Percentiles rank a stretch among this genome's conserved stretches.
phyloP scores from a whole-genome alignment of 2,329 filamentous ascomycete species.

The Penicillium sp. region DNA sequence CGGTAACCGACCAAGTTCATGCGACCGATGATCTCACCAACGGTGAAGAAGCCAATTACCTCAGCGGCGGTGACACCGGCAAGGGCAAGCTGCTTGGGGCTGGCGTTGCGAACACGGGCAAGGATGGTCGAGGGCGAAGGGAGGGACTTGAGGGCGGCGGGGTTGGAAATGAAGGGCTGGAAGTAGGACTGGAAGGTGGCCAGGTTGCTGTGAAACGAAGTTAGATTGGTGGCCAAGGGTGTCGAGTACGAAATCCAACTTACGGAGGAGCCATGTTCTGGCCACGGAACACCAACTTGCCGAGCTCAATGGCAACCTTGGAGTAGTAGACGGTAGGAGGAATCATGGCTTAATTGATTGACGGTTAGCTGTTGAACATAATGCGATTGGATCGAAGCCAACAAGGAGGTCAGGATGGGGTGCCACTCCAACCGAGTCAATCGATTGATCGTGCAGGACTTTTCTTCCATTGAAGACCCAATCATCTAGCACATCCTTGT shows the following conservation, averaged over 20 bases:
- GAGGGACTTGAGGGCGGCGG: conserved; percentile 56
- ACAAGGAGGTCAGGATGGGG: conserved; percentile 16
- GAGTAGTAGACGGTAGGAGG: conserved; percentile 89
- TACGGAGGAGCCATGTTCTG: conserved; percentile 96
- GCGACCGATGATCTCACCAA: conserved; percentile 93
- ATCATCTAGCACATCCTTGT: not conserved
- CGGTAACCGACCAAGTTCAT: conserved; percentile 94
- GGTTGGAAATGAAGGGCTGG: conserved; percentile 72
- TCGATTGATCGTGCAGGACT: not conserved
- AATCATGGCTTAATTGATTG: conserved; percentile 63
- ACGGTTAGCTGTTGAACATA: conserved; percentile 24
- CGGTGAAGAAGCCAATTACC: conserved; percentile 92
- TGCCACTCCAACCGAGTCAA: not conserved
- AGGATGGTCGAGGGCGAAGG: conserved; percentile 55
- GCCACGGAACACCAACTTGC: conserved; percentile 78
- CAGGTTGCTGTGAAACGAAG: conserved; percentile 56
- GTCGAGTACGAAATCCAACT: conserved; percentile 43
- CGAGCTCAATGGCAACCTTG: conserved; percentile 80
- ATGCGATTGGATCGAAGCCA: conserved; percentile 7
- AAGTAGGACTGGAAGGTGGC: conserved; percentile 84
- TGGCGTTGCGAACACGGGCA: conserved; percentile 64
- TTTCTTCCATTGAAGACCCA: not conserved
- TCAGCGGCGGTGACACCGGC: conserved; percentile 79
- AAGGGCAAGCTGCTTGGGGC: conserved; percentile 64
- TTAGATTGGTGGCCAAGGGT: conserved; percentile 1